Conservation (phyloP, 345 rosid genomes). For the Eucalyptus sideroxylon region DNA sequence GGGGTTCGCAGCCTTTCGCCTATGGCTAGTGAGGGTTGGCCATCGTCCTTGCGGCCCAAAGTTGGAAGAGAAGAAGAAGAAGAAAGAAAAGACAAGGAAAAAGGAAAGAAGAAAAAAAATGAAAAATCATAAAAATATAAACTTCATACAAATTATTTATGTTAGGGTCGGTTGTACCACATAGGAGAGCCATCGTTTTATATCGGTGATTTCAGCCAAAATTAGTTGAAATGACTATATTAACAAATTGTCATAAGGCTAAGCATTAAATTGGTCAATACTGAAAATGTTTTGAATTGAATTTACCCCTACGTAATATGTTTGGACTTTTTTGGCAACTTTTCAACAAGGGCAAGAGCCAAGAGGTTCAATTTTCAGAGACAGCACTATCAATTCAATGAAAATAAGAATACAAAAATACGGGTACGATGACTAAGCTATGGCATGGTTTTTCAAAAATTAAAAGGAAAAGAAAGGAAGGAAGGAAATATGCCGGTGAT, state of each 20-base stretch:
- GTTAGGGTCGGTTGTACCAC: rapidly evolving
- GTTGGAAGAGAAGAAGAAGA: background rate
- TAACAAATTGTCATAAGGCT: background rate
- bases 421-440: background rate
- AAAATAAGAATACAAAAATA: background rate
- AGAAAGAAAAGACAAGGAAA: background rate
- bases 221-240: background rate
- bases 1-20: background rate
- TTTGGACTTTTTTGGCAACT: background rate
- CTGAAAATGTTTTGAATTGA: background rate
- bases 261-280: rapidly evolving
- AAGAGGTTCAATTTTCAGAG: background rate
- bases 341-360: background rate
- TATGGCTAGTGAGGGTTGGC: background rate
- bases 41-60: rapidly evolving
- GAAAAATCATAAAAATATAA: background rate
- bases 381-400: background rate
- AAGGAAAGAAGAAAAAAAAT: background rate
- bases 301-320: background rate
- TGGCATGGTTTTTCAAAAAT: background rate
- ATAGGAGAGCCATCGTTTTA: rapidly evolving
- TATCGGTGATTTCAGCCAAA: rapidly evolving
- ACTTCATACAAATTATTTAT: background rate
- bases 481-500: background rate
- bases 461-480: background rate